Evolutionary conservation across 345 rosid genomes (phyloP).

Genomic region (Populus deltoides): DNA sequence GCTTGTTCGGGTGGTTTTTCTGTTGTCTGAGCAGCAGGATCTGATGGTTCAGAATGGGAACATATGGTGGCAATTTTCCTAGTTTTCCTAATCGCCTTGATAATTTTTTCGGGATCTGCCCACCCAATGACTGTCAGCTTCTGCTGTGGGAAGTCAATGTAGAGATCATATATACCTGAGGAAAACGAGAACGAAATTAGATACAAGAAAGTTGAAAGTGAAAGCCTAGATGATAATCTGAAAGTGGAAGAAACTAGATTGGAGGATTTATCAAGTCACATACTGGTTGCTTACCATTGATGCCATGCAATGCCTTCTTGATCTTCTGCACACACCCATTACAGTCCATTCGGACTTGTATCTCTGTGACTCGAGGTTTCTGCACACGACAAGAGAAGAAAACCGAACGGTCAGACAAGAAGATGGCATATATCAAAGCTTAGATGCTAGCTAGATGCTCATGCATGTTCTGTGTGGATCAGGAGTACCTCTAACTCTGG

Average conservation of each 20-base stretch:
- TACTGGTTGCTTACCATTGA: constrained; percentile 42
- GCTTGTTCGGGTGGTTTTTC: constrained; percentile 26
- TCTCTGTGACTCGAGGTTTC: constrained; percentile 61
- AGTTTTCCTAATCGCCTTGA: constrained; percentile 61
- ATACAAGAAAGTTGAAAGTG: too few species aligned
- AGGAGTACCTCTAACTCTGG: constrained; percentile 44
- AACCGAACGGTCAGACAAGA: constrained; percentile 5
- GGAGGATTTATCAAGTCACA: neutral
- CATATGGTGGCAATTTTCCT: constrained; percentile 61
- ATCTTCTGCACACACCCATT: constrained; percentile 78
- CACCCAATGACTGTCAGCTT: constrained; percentile 64
- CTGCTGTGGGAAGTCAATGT: constrained; percentile 59
- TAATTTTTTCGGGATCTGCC: constrained; percentile 63
- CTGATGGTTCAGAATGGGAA: constrained; percentile 42
- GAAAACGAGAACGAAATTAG: neutral
- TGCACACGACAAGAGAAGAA: constrained; percentile 21
- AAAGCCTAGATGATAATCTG: too few species aligned
- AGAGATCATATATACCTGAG: constrained; percentile 59
- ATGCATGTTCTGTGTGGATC: neutral
- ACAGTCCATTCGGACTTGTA: constrained; percentile 75
- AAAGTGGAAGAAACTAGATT: neutral
- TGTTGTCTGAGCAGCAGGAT: constrained; percentile 40
- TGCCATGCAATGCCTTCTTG: constrained; percentile 59
- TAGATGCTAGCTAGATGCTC: neutral
- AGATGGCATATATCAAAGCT: neutral